phyloP scores from a whole-genome alignment of 169 alveolate genomes.

The Amoebophrya sp. region DNA sequence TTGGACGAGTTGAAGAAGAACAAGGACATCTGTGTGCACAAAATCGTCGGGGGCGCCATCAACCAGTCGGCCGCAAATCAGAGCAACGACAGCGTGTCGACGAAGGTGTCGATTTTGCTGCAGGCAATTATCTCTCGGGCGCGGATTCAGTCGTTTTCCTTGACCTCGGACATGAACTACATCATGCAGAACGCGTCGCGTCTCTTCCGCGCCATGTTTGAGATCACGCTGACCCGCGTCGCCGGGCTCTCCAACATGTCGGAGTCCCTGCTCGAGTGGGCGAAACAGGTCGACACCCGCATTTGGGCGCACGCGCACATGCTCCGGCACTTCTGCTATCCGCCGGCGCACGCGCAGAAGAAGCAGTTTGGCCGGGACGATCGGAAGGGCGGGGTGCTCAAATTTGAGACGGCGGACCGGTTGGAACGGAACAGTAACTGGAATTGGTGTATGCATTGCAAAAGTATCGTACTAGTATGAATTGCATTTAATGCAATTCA shows the following conservation, averaged over 20 bases:
- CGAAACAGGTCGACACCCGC: constrained; percentile 38
- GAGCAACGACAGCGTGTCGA: constrained; percentile 28
- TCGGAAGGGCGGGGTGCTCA: not conserved
- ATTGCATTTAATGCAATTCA: no score
- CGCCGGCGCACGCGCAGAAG: constrained; percentile 38
- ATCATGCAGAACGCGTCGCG: constrained; percentile 47
- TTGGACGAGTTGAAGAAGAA: constrained; percentile 31
- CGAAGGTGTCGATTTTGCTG: constrained; percentile 49
- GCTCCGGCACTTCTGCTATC: constrained; percentile 50
- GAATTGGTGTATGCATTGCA: not conserved
- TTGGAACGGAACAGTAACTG: not conserved
- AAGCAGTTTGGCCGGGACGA: not conserved
- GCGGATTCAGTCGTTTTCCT: constrained; percentile 34
- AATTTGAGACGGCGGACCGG: not conserved
- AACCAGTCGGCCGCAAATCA: constrained; percentile 20
- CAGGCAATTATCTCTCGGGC: constrained; percentile 46
- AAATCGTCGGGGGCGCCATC: constrained; percentile 29
- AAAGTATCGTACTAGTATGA: no score
- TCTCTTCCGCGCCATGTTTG: constrained; percentile 41
- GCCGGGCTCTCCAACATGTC: constrained; percentile 44
- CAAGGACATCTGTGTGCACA: constrained; percentile 27
- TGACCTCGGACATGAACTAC: constrained; percentile 46
- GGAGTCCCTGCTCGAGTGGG: constrained; percentile 49
- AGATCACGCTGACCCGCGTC: constrained; percentile 43
- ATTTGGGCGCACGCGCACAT: constrained; percentile 42